These are phyloP conservation scores for Candida oleophila DNA, from an alignment of 805 yeast genomes.

Conservation along the genomic window DNA sequence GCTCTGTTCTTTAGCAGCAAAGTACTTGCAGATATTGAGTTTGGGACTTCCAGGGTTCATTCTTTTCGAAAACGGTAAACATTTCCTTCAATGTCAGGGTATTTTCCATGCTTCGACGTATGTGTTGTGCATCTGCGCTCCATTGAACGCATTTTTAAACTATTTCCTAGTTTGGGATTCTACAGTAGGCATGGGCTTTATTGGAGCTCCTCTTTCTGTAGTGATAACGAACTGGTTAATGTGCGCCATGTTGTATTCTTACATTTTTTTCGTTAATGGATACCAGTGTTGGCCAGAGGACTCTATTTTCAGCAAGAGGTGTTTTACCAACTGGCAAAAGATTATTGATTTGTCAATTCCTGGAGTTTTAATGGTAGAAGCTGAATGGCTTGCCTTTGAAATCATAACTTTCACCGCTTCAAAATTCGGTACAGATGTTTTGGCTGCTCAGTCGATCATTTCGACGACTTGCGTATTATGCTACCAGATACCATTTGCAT, in stretches of 20 bases:
- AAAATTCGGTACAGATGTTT: slow-evolving; percentile 59
- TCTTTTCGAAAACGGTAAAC: slow-evolving; percentile 68
- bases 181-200: slow-evolving; percentile 56
- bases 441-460: slow-evolving; percentile 75
- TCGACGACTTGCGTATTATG: slow-evolving; percentile 65
- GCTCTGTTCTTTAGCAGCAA: slow-evolving; percentile 48
- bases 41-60: slow-evolving; percentile 76
- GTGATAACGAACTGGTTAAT: slow-evolving; percentile 69
- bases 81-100: slow-evolving; percentile 75
- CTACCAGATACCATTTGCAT: slow-evolving; percentile 75
- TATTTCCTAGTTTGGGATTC: slow-evolving; percentile 68
- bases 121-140: slow-evolving; percentile 68
- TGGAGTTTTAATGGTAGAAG: slow-evolving; percentile 73
- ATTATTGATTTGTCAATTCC: slow-evolving; percentile 68
- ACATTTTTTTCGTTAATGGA: slow-evolving; percentile 46
- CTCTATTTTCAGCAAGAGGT: slow-evolving; percentile 20
- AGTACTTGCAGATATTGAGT: slow-evolving; percentile 53
- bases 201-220: slow-evolving; percentile 78
- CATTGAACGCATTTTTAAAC: slow-evolving; percentile 66
- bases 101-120: slow-evolving; percentile 79
- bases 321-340: slow-evolving; percentile 56
- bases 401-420: slow-evolving; percentile 69
- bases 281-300: slow-evolving; percentile 42
- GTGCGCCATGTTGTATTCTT: slow-evolving; percentile 55
- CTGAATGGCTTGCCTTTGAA: slow-evolving; percentile 80